Evolutionary conservation across 2,329 filamentous ascomycete genomes (phyloP).

Genomic region (Colletotrichum cereale): DNA sequence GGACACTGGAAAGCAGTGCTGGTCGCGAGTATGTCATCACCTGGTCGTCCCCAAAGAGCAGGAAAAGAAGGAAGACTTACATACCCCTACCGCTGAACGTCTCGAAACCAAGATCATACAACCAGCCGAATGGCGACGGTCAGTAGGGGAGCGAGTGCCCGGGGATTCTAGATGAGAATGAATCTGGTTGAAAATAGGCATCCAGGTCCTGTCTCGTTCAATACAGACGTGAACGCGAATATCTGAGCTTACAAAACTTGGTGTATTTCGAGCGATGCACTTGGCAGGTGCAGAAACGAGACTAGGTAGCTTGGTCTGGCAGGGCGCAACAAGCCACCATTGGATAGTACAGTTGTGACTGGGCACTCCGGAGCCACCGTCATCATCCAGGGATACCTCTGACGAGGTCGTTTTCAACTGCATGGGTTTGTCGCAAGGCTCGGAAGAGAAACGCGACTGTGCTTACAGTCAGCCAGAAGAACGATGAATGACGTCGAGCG

Average conservation of each 20-base stretch:
- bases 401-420: background rate
- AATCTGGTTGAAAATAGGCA: background rate
- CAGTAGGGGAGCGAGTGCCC: background rate
- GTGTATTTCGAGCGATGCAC: background rate
- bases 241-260: background rate
- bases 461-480: background rate
- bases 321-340: slow-evolving; percentile 3
- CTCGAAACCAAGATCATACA: background rate
- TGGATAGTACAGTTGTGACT: background rate
- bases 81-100: background rate
- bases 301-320: slow-evolving; percentile 3
- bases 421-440: background rate
- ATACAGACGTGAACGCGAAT: background rate
- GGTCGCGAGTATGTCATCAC: background rate
- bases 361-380: background rate
- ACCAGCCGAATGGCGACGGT: background rate
- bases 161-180: background rate
- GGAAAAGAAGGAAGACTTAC: too few relatives aligned
- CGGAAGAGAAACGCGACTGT: background rate
- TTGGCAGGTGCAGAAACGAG: slow-evolving; percentile 4
- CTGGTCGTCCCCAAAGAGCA: background rate
- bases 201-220: background rate
- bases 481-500: slow-evolving; percentile 15
- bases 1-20: background rate
- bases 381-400: background rate